Conservation (phyloP, 805 yeast species). For the Myxozyma kluyveri region DNA sequence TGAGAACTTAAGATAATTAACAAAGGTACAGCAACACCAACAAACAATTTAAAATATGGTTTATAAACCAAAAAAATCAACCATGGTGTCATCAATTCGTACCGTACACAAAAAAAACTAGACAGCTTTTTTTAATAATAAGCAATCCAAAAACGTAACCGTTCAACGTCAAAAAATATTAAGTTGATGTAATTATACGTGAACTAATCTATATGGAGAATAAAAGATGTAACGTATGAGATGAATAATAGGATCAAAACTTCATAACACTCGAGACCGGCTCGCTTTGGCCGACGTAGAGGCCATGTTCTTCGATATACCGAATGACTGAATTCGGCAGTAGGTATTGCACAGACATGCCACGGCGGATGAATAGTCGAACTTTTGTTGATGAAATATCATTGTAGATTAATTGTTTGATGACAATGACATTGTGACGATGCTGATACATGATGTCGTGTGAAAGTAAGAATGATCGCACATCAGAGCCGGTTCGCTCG, state of each 20-base stretch:
- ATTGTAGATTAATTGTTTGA: constrained; percentile 92
- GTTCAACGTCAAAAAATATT: background rate
- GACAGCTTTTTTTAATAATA: background rate
- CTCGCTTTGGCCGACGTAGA: constrained; percentile 47
- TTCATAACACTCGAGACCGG: constrained; percentile 29
- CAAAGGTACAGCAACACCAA: too few relatives aligned
- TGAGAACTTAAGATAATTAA: too few relatives aligned
- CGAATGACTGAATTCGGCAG: constrained; percentile 92
- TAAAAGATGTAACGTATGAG: background rate
- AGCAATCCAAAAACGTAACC: background rate
- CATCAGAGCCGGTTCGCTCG: constrained; percentile 95
- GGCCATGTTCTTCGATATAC: constrained; percentile 86
- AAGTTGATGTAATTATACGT: background rate
- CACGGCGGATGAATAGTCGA: constrained; percentile 83
- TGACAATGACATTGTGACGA: constrained; percentile 79
- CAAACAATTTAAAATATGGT: too few relatives aligned
- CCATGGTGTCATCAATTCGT: too few relatives aligned
- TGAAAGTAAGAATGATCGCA: constrained; percentile 81
- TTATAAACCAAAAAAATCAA: too few relatives aligned
- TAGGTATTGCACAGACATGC: constrained; percentile 94
- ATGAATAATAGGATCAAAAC: constrained; percentile 7
- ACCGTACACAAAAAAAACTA: too few relatives aligned
- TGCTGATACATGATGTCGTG: constrained; percentile 98
- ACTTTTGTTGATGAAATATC: constrained; percentile 96
- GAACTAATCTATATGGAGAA: background rate